Conservation (phyloP, 2,329 filamentous ascomycete genomes). For the Pochonia chlamydosporia region DNA sequence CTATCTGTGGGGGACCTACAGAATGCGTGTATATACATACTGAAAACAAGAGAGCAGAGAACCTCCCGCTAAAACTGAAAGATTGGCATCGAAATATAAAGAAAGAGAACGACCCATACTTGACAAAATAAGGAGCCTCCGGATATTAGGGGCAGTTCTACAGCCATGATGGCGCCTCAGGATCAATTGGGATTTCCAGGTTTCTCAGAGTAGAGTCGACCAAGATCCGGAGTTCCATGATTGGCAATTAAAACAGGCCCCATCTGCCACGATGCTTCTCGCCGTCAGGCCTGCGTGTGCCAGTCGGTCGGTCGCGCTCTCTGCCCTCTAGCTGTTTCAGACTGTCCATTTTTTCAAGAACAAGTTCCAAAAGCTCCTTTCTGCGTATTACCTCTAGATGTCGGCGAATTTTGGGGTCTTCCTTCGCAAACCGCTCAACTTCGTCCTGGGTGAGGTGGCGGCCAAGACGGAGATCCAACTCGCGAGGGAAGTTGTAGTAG, state of each 20-base stretch:
- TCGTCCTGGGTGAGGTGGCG: slow-evolving; percentile 72
- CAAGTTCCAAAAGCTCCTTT: slow-evolving; percentile 89
- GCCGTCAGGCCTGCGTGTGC: slow-evolving; percentile 15
- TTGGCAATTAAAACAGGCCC: slow-evolving; percentile 38
- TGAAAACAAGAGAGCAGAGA: slow-evolving; percentile 5
- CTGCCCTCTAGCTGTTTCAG: slow-evolving; percentile 76
- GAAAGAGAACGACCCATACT: too few species aligned
- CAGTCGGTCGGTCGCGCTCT: slow-evolving; percentile 47
- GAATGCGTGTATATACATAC: not conserved
- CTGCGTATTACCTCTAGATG: slow-evolving; percentile 89
- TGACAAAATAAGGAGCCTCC: too few species aligned
- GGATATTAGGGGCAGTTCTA: too few species aligned
- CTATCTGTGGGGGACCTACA: not conserved
- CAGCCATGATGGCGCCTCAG: too few species aligned
- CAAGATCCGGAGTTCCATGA: not conserved
- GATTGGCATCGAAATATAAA: too few species aligned
- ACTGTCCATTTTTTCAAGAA: slow-evolving; percentile 92
- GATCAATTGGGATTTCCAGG: too few species aligned
- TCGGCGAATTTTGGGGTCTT: slow-evolving; percentile 82
- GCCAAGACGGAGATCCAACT: slow-evolving; percentile 81
- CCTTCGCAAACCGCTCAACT: slow-evolving; percentile 83
- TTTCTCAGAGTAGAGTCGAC: too few species aligned
- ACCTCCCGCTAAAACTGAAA: slow-evolving; percentile 4
- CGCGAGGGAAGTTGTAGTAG: slow-evolving; percentile 94
- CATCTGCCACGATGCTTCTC: slow-evolving; percentile 41